phyloP scores from a whole-genome alignment of 73 alveolate species.

The Tetrahymena borealis region DNA sequence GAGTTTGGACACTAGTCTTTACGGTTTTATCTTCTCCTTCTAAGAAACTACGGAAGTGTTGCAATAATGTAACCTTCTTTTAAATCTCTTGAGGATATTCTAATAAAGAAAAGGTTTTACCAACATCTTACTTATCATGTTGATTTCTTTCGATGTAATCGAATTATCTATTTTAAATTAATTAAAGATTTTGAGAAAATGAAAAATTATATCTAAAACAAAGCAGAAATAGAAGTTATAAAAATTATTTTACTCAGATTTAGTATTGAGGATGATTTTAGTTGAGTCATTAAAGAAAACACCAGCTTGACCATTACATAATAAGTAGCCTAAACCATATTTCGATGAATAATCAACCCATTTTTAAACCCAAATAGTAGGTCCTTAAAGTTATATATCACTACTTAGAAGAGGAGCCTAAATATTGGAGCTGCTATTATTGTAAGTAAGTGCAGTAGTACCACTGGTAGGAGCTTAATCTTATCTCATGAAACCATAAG shows the following conservation, averaged over 20 bases:
- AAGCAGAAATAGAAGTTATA: neutral
- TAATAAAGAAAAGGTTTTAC: neutral
- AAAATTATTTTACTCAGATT: neutral
- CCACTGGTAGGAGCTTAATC: neutral
- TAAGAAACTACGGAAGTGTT: constrained; percentile 22
- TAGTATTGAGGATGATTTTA: constrained; percentile 28
- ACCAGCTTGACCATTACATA: constrained; percentile 44
- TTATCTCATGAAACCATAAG: neutral
- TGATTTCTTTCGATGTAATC: constrained; percentile 53
- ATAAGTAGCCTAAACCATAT: constrained; percentile 51
- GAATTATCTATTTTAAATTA: neutral
- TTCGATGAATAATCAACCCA: constrained; percentile 61
- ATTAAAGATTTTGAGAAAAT: neutral
- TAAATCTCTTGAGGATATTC: neutral
- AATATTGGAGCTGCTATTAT: neutral
- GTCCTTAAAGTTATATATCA: neutral
- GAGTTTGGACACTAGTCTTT: neutral
- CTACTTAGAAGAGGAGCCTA: neutral
- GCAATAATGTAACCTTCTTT: constrained; percentile 15
- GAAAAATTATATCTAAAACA: neutral
- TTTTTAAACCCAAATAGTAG: neutral
- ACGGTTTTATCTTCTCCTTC: constrained; percentile 5
- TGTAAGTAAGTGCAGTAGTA: neutral
- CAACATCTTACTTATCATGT: constrained; percentile 61
- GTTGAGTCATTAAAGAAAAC: constrained; percentile 55